Base-by-base conservation (phyloP, 2,329 filamentous ascomycete species). In the Magnaporthiopsis poae region DNA sequence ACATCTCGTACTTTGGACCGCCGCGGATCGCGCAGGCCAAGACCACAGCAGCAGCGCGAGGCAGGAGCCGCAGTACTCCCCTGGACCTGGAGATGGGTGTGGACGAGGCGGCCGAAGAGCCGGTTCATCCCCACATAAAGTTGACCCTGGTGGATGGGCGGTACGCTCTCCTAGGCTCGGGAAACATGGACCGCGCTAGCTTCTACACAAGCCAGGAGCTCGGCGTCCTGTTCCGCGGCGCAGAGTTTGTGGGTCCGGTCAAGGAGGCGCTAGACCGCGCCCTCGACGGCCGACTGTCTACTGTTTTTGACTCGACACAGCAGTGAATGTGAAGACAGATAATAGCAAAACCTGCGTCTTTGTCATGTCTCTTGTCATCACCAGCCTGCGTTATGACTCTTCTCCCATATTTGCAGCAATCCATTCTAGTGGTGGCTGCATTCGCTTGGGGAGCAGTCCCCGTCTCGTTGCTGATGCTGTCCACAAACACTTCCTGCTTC, bases 151-250 rank as follows among this genome's bases (percentile, higher is more conserved):
- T 94, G 2, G 91, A 96, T 74, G 80, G 81, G 1, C 80, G 86
- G 68, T 85, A 87, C 27, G 80, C 88, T 1, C 81, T 95, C 0
- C 77, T 95, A 2, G 91, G 91, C 0, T 93, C 90, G 25, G 91
- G 90, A 0, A 96, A 96, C 74, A 86, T 93, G 82, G 91, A 96
- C 76, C 84, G 91, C 0, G 90, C 91, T 9, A 93, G 90, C 73
- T 95, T 90, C 90, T 93, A 86, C 76, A 95, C 91, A 5, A 93
- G 90, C 74, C 91, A 95, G 76, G 91, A 96, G 77, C 78, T 95
- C 29, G 91, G 91, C 0, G 79, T 95, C 36, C 72, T 87, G 60
- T 82, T 87, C 66, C 77, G 82, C 61, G 77, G 75, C 39, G 65
- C 60, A 1, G 70, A 70, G 0, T 73, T 81, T 61, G 77, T 76